Evolutionary conservation across 2,329 filamentous ascomycete genomes (phyloP).

Genomic region (Neurospora sp.): DNA sequence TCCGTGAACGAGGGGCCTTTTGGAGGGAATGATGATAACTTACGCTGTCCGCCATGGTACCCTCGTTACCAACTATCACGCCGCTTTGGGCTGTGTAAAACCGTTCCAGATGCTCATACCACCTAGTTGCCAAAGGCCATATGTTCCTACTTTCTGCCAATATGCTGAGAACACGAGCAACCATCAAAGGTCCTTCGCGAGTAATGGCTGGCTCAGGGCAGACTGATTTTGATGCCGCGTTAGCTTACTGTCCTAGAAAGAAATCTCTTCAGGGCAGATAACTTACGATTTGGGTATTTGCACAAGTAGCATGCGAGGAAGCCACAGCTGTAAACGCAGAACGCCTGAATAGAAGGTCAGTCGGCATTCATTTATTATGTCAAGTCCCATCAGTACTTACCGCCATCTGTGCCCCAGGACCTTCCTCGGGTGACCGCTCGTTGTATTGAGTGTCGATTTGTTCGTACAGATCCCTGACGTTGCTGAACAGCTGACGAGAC

Average conservation of each 20-base stretch:
- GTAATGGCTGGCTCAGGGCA: slow-evolving; percentile 31
- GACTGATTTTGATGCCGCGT: slow-evolving; percentile 20
- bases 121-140: slow-evolving; percentile 43
- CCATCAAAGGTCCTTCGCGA: slow-evolving; percentile 34
- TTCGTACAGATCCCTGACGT: slow-evolving; percentile 37
- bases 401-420: slow-evolving; percentile 43
- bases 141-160: slow-evolving; percentile 38
- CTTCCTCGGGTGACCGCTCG: slow-evolving; percentile 34
- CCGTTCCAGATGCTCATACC: slow-evolving; percentile 39
- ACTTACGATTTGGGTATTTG: slow-evolving; percentile 40
- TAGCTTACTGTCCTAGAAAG: not conserved
- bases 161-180: slow-evolving; percentile 34
- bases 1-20: not conserved
- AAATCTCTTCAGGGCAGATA: not conserved
- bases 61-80: slow-evolving; percentile 29
- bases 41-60: slow-evolving; percentile 42
- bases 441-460: slow-evolving; percentile 43
- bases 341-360: slow-evolving; percentile 24
- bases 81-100: slow-evolving; percentile 36
- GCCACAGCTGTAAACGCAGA: slow-evolving; percentile 46
- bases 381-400: slow-evolving; percentile 20
- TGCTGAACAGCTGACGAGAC: slow-evolving; percentile 37
- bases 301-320: slow-evolving; percentile 42
- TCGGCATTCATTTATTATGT: not conserved
- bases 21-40: slow-evolving; percentile 9